Evolutionary conservation across 169 alveolate species (phyloP), one percentile per base, ranked within the genome.

Genomic region (Eimeria praecox): DNA sequence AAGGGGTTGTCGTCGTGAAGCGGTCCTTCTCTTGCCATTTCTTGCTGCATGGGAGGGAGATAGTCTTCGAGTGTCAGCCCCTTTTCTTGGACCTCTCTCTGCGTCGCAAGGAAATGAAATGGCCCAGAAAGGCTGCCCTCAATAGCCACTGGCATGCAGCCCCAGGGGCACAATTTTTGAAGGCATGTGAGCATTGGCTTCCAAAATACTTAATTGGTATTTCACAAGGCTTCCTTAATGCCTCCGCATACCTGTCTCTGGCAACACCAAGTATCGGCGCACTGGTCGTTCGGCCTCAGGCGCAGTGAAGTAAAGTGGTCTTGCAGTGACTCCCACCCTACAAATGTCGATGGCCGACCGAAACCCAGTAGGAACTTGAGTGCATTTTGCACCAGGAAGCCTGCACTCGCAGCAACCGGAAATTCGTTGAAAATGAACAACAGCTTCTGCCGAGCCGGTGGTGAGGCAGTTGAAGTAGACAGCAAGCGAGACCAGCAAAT

Each of bases 371-470:
- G 96, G 96, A 98, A 98, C 96, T 99, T 99, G 38, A 99, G 96
- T 4, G 99, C 98, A 95, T 98, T 99, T 96, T 99, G 98, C 42
- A 98, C 99, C 90, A 99, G 96, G 73, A 99, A 97, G 5, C 99
- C 96, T 92, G 62, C 10, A 59, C 35, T 22, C 64, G 33, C 92
- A 85, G n/a, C 71, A 33, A 59, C 35, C 14, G 40, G 73, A 33
- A 42, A 40, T 40, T 40, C 20, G 64, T 27, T 40, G 38, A 20
- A 20, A 35, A 33, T 33, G 9, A 1, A 4, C 40, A 42, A 49
- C 64, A 49, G 90, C 90, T 82, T 42, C 69, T 82, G 73, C 20
- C 46, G 33, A 44, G 90, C 71, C 8, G 22, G n/a, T 30, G 90
- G 46, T 33, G 78, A 24, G 30, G 12, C 46, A 3, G 90, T 35